These are phyloP conservation scores for Phytopythium ostracodes DNA, from an alignment of 352 stramenopile genomes.

Conservation along the genomic window DNA sequence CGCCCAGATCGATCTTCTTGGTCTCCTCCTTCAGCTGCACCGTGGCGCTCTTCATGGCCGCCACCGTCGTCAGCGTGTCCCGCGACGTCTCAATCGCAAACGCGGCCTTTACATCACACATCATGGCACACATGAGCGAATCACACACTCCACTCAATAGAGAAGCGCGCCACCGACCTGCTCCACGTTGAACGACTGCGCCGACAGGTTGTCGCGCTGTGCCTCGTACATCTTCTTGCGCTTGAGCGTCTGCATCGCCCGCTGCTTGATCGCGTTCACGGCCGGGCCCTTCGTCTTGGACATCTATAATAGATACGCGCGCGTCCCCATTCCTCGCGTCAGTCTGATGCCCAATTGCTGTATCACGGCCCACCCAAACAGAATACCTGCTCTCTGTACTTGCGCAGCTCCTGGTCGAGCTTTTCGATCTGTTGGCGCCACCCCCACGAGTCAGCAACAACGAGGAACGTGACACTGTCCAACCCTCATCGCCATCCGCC, in stretches of 20 bases:
- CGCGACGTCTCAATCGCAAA: slow-evolving; percentile 93
- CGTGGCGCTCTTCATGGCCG: slow-evolving; percentile 93
- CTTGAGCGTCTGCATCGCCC: slow-evolving; percentile 84
- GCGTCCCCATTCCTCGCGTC: background rate
- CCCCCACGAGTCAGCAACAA: too few species aligned
- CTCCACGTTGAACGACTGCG: slow-evolving; percentile 87
- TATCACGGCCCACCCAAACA: too few species aligned
- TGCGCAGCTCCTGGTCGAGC: slow-evolving; percentile 77
- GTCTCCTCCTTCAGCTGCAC: slow-evolving; percentile 92
- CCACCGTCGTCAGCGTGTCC: slow-evolving; percentile 90
- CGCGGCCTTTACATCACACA: slow-evolving; percentile 32
- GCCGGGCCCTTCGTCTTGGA: slow-evolving; percentile 63
- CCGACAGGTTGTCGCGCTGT: slow-evolving; percentile 72
- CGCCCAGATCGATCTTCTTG: slow-evolving; percentile 95
- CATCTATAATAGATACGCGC: slow-evolving; percentile 38
- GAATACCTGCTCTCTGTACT: slow-evolving; percentile 65
- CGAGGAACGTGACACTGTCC: too few species aligned
- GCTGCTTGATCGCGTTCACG: slow-evolving; percentile 76
- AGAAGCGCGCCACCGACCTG: slow-evolving; percentile 34
- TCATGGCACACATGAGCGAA: background rate
- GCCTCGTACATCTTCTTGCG: slow-evolving; percentile 88
- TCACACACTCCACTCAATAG: background rate
- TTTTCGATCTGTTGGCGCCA: slow-evolving; percentile 52
- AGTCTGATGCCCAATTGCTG: background rate
- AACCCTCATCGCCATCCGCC: background rate